These are phyloP conservation scores for Barnettozyma californica DNA, from an alignment of 805 yeast genomes.

Conservation along the genomic window DNA sequence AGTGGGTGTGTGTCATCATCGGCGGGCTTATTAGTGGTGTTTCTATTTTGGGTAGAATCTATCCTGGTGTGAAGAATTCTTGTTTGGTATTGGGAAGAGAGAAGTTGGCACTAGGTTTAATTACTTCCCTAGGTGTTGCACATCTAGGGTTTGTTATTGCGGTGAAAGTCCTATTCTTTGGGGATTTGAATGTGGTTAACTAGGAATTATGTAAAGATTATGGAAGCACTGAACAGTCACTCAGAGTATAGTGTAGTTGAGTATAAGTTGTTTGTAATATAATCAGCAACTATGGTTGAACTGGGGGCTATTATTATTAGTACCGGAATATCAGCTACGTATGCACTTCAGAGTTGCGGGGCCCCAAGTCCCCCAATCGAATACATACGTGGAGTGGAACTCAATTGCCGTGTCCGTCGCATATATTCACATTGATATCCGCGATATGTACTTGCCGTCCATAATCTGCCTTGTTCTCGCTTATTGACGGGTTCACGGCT, in stretches of 20 bases:
- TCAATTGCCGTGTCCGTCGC: not conserved
- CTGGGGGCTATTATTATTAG: too few species aligned
- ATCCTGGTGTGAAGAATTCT: constrained; percentile 33
- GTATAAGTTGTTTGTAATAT: too few species aligned
- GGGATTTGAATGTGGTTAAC: constrained; percentile 27
- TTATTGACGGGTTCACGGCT: not conserved
- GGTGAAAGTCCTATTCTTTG: constrained; percentile 64
- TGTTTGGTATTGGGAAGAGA: constrained; percentile 33
- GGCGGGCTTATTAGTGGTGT: constrained; percentile 62
- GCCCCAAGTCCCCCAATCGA: too few species aligned
- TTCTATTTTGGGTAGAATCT: constrained; percentile 43
- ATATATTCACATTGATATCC: not conserved
- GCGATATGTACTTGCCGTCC: not conserved
- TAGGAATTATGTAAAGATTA: not conserved
- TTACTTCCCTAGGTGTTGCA: constrained; percentile 37
- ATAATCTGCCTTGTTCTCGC: not conserved
- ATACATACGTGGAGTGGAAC: too few species aligned
- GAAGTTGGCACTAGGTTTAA: constrained; percentile 31
- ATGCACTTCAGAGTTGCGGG: too few species aligned
- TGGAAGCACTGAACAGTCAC: too few species aligned
- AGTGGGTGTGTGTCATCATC: constrained; percentile 56
- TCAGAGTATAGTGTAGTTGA: too few species aligned
- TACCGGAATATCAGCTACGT: too few species aligned
- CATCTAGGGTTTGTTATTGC: constrained; percentile 58
- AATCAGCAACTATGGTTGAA: too few species aligned